These are phyloP conservation scores for Apophysomyces trapeziformis DNA, from an alignment of 371 early-diverging fungal genomes.

Conservation along the genomic window DNA sequence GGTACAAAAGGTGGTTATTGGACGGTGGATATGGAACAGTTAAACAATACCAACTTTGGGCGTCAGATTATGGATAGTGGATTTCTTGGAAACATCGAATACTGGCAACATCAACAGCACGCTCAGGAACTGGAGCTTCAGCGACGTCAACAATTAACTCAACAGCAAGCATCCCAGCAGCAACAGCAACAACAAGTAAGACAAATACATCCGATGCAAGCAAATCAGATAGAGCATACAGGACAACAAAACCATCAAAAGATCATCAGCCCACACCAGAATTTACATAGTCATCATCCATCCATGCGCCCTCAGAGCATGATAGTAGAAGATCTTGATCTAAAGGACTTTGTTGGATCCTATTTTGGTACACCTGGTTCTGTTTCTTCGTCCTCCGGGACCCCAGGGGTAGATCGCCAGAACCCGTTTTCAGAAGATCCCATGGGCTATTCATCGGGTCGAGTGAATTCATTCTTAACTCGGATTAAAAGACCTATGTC, in stretches of 20 bases:
- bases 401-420: slow-evolving; percentile 1
- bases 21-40: slow-evolving; percentile 57
- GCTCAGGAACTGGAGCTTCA: slow-evolving; percentile 28
- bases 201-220: slow-evolving; percentile 11
- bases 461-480: slow-evolving; percentile 23
- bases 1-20: slow-evolving; percentile 65
- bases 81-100: slow-evolving; percentile 40
- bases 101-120: slow-evolving; percentile 42
- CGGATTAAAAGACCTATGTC: slow-evolving; percentile 25
- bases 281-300: background rate
- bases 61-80: slow-evolving; percentile 46
- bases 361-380: background rate
- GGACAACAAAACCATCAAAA: slow-evolving; percentile 6
- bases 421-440: slow-evolving; percentile 5
- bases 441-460: background rate
- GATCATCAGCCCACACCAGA: background rate
- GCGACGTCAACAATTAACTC: slow-evolving; percentile 18
- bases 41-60: slow-evolving; percentile 46
- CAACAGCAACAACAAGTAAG: slow-evolving; percentile 13
- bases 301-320: slow-evolving; percentile 2
- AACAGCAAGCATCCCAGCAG: slow-evolving; percentile 14
- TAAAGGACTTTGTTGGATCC: slow-evolving; percentile 14
- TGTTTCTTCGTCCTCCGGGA: background rate
- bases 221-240: slow-evolving; percentile 1
- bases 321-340: background rate